A percentile compares a stretch with the other conserved stretches of the same genome.
phyloP scores from a whole-genome alignment of 208 protist genomes.

The Vickermania spadyakhi region DNA sequence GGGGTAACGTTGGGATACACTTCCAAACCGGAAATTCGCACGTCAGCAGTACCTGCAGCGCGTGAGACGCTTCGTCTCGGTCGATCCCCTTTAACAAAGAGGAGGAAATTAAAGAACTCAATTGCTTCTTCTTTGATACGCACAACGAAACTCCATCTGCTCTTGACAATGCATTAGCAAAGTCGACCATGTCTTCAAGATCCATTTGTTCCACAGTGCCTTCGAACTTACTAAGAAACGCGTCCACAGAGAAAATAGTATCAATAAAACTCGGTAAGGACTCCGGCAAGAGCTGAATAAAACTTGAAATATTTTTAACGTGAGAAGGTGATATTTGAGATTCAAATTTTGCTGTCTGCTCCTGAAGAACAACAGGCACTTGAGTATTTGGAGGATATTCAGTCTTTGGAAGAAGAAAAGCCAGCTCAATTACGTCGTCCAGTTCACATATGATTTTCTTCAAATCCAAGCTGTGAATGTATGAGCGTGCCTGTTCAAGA shows the following conservation, averaged over 20 bases:
- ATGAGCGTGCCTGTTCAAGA: conserved; percentile 13
- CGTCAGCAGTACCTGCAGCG: neutral
- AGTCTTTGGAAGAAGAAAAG: conserved; percentile 23
- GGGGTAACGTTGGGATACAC: neutral
- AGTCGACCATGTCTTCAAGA: neutral
- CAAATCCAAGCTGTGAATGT: conserved; percentile 24
- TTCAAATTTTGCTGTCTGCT: conserved; percentile 5
- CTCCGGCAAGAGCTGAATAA: conserved; percentile 1
- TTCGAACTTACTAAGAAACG: neutral
- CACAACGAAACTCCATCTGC: neutral
- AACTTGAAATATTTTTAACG: conserved; percentile 9
- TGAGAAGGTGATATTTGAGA: conserved; percentile 5
- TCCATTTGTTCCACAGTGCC: neutral
- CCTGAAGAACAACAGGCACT: conserved; percentile 10
- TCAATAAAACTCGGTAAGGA: neutral
- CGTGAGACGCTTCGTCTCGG: neutral
- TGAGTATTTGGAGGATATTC: conserved; percentile 22
- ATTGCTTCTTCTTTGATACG: neutral
- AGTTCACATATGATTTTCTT: conserved; percentile 14
- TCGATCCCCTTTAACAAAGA: neutral
- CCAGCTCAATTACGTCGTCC: conserved; percentile 25
- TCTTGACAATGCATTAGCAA: neutral
- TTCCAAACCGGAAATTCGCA: neutral
- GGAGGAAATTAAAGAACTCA: neutral
- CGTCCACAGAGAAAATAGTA: neutral